Percentiles rank a stretch among this genome's conserved stretches.
Conservation (phyloP, 441 rosid species). For the Populus hybrid region DNA sequence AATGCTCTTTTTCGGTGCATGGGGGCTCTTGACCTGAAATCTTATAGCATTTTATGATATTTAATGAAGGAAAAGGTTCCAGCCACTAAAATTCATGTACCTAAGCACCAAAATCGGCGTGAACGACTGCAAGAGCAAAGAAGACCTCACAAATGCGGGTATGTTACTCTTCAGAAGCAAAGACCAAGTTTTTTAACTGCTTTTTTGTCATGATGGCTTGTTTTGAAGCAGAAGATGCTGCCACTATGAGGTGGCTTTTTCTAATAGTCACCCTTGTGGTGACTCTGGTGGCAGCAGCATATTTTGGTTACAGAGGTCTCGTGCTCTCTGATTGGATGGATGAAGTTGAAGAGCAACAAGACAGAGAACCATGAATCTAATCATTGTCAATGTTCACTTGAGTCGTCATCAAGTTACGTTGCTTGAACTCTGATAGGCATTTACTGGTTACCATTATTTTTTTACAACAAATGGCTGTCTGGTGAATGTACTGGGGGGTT, state of each 20-base stretch:
- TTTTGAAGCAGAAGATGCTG: slow-evolving; percentile 50
- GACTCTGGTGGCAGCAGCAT: slow-evolving; percentile 34
- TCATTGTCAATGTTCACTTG: neutral
- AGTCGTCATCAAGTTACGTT: neutral
- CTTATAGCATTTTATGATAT: slow-evolving; percentile 10
- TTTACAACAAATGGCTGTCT: neutral
- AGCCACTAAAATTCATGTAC: slow-evolving; percentile 35
- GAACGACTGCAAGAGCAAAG: slow-evolving; percentile 45
- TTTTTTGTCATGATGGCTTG: neutral
- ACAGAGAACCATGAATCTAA: slow-evolving; percentile 43
- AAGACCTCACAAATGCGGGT: slow-evolving; percentile 59
- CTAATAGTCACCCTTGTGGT: slow-evolving; percentile 30
- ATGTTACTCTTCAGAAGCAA: slow-evolving; percentile 7
- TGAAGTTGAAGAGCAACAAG: slow-evolving; percentile 54
- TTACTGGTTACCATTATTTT: neutral
- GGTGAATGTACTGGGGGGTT: neutral
- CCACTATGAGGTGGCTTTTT: slow-evolving; percentile 41
- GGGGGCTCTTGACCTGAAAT: slow-evolving; percentile 9
- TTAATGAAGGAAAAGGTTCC: slow-evolving; percentile 54
- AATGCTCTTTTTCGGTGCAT: neutral
- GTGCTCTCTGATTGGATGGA: slow-evolving; percentile 93
- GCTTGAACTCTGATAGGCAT: neutral
- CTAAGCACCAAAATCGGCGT: slow-evolving; percentile 66
- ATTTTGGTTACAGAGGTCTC: slow-evolving; percentile 73
- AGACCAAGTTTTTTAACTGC: neutral